Base-by-base conservation (phyloP, 78 protist species). In the Dictyostelium capitatum region DNA sequence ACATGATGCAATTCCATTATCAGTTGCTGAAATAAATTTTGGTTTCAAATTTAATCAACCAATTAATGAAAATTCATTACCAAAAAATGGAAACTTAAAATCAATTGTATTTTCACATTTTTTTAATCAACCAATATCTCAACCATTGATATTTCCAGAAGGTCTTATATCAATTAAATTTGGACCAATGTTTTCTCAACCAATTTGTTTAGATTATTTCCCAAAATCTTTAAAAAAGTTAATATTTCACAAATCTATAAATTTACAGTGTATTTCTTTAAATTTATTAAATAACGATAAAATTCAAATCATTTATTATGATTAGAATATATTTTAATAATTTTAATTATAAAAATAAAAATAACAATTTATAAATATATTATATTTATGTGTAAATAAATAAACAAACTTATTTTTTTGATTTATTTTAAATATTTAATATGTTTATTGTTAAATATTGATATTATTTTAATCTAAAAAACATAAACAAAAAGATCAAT, bases 41-140 rank as follows among this genome's bases (percentile, higher is more conserved):
- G 37, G 47, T 5, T 30, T 65, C 11, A 65, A 65, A 65, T 65
- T 28, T 28, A 65, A 65, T 14, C 37, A 65, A 65, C 73, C 73
- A 12, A 25, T 65, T 6, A 30, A 65, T 65, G 46, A 65, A 65
- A 8, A 30, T 65, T 14, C 20, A 25, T 65, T 65, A 30, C 73
- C 73, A 65, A 30, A 30, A 9, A 65, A 65, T 65, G 37, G 73
- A 23, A 65, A 65, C 28, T 65, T 65, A 65, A 65, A 65, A 65
- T 65, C 73, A 65, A 10, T 65, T 14, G 12, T 30, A 30, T 65
- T 65, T 65, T 25, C 41, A 25, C 73, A 65, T 32, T 30, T 65
- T 23, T 65, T 65, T 30, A 65, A 65, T 65, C 73, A 65, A 65
- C 73, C 17, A 65, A 30, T 65, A 12, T 28, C 73, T 15, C n/a